Base-by-base conservation (phyloP, 2,329 filamentous ascomycete species). In the Periconia sp. region DNA sequence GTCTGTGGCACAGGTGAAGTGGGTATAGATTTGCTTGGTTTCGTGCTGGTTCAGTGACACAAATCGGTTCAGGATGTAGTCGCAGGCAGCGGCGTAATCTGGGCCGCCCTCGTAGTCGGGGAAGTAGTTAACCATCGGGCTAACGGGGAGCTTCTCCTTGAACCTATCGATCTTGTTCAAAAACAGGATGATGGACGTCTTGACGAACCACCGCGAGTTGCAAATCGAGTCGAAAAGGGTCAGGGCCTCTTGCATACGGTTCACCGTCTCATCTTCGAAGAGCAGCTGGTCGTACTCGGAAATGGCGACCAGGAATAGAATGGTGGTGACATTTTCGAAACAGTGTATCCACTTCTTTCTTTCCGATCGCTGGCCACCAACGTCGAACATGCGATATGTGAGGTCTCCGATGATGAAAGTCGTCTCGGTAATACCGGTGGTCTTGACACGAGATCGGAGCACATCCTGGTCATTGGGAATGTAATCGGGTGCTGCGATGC, bases 271-370 rank as follows among this genome's bases (percentile, higher is more conserved):
- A 72, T 97, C 92, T 74, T 97, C 92, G 74, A 97, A 96, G 44
- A 97, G 84, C 57, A 96, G 82, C 79, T 96, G 92, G 74, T 97
- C 92, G 81, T 97, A 97, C 77, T 96, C 92, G 63, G 92, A 96
- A 66, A 97, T 96, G 76, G 93, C 93, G 63, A 97, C 93, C 52
- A 96, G 80, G 86, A 97, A 97, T 40, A 97, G 88, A 65, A 97
- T 96, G 10, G 92, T 96, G 9, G 92, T 96, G 69, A 97, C 92
- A 68, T 97, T 96, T 81, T 97, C 92, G 77, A 97, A 97, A 80
- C 92, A 96, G 81, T 97, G 92, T 66, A 97, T 97, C 92, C 92
- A 97, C 85, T 97, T 97, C 89, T 97, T 97, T 74, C 92, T 88
- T 79, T 97, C 92, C 7, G 91, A 96, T 74, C 92, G 86, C 78